A percentile compares a stretch with the other conserved stretches of the same genome.
Conservation (phyloP, 306 rosid genomes). For the Quillaja saponaria region DNA sequence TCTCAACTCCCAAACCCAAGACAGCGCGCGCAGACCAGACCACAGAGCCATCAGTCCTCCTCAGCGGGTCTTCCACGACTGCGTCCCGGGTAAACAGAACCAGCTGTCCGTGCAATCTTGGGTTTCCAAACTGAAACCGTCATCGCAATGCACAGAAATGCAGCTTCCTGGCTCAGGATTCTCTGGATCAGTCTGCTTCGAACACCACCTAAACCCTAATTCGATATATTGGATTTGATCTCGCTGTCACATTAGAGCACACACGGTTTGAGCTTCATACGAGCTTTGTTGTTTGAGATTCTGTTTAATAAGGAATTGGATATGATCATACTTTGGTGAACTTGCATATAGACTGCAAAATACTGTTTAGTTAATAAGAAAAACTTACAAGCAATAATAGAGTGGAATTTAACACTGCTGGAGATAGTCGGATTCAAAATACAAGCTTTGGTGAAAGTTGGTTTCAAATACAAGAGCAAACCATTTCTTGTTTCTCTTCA, state of each 20-base stretch:
- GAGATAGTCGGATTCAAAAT: background rate
- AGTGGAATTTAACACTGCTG: background rate
- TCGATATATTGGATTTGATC: conserved; percentile 14
- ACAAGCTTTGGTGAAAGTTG: conserved; percentile 1
- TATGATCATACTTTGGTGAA: conserved; percentile 6
- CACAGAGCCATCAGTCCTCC: too few species aligned
- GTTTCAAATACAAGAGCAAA: too few species aligned
- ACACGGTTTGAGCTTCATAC: background rate
- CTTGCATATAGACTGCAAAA: background rate
- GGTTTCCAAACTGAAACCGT: background rate
- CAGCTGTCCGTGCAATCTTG: conserved; percentile 16
- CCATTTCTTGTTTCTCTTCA: too few species aligned
- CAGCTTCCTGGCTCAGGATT: conserved; percentile 61
- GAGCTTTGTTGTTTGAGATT: background rate
- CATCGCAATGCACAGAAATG: conserved; percentile 61
- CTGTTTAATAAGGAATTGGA: conserved; percentile 7
- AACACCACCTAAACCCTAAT: background rate
- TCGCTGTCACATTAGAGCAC: background rate
- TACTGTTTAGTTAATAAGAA: background rate
- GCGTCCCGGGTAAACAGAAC: too few species aligned
- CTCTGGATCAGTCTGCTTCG: conserved; percentile 50
- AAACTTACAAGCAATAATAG: background rate
- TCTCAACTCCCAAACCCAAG: too few species aligned
- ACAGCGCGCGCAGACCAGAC: too few species aligned
- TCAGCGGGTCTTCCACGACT: too few species aligned